Base-by-base conservation (phyloP, 1,284 basidiomycete species). In the Apiotrichum mycotoxinovorans region DNA sequence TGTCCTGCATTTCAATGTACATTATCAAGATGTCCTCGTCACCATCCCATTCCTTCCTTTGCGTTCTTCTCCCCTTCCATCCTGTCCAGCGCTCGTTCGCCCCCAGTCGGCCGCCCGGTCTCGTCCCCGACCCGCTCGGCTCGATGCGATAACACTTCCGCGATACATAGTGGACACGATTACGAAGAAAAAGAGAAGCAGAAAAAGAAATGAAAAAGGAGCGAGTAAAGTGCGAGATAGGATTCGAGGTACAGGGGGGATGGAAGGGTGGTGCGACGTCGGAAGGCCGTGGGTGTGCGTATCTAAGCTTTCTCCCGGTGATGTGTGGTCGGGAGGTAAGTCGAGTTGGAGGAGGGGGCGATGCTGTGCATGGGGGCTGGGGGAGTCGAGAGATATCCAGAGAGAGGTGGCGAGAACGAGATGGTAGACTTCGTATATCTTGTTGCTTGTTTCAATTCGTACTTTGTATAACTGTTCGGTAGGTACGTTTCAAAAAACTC, bases 141-240 rank as follows among this genome's bases (percentile, higher is more conserved):
- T n/a, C 7, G 14, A 3, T 9, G 25, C 3, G 41, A 22, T 47
- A 23, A 35, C 45, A 47, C 45, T 47, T 34, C 45, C 45, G 41
- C 41, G 49, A 41, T 40, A 51, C 49, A 51, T 51, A 40, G 25
- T 51, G 37, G 25, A 40, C 49, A 51, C 43, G 45, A 47, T 47
- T 47, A 47, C 45, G 45, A 47, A 51, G 40, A 47, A 40, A 14
- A 17, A 45, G n/a, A n/a, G n/a, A n/a, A n/a, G n/a, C n/a, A 18
- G 41, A 26, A 15, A 26, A 27, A 22, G 34, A 27, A 20, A 25
- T 23, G 44, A 50, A 10, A 42, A 42, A 22, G 37, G 35, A 41
- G 40, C 30, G 41, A 52, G 40, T 44, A n/a, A 47, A 3, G 42
- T 23, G 26, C 44, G 17, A 20, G 20, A 15, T 11, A 47, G 30